Evolutionary conservation across 306 rosid genomes (phyloP).

Genomic region (Acmispon strigosus): DNA sequence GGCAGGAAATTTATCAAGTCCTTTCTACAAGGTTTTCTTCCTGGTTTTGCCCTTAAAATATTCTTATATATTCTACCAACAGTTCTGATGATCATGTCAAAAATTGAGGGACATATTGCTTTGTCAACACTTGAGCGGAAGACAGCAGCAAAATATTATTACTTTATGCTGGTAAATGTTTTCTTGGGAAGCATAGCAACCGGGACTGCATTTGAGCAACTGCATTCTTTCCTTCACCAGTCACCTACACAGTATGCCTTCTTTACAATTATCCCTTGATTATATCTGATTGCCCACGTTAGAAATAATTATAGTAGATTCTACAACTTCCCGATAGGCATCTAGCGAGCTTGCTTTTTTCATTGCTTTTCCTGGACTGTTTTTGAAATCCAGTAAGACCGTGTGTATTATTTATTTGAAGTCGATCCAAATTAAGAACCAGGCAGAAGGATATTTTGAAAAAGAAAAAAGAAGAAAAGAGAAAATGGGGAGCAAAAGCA

Average conservation of each 20-base stretch:
- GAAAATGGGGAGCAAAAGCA: too few relatives aligned
- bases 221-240: conserved; percentile 88
- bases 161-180: conserved; percentile 90
- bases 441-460: too few relatives aligned
- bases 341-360: not conserved
- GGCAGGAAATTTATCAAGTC: conserved; percentile 90
- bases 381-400: not conserved
- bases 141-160: conserved; percentile 83
- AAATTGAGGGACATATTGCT: conserved; percentile 88
- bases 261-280: not conserved
- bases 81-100: conserved; percentile 89
- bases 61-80: conserved; percentile 85
- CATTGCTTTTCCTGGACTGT: not conserved
- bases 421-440: too few relatives aligned
- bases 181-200: conserved; percentile 96
- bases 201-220: conserved; percentile 92
- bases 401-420: not conserved
- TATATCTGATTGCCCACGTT: not conserved
- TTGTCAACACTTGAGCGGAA: conserved; percentile 69
- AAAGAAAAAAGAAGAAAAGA: too few relatives aligned
- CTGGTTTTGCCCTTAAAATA: conserved; percentile 96
- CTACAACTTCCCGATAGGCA: not conserved
- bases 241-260: conserved; percentile 75
- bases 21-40: conserved; percentile 98
- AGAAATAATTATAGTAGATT: not conserved